phyloP scores from a whole-genome alignment of 2,329 filamentous ascomycete genomes.

The Cercospora sp. region DNA sequence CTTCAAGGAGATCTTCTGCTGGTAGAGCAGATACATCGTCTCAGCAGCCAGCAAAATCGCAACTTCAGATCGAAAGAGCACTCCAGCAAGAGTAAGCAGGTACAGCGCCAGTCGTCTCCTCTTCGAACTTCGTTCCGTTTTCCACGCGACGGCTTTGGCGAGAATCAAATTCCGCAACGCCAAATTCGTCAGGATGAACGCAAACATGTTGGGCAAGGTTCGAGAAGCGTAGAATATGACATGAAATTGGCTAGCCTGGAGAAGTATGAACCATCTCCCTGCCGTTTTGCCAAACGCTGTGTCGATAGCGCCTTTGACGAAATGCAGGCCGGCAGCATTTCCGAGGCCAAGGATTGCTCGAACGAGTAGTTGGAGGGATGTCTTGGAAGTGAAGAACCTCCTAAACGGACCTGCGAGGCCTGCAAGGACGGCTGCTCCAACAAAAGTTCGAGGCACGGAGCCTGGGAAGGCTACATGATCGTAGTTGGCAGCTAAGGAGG shows the following conservation, averaged over 20 bases:
- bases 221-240: slow-evolving; percentile 88
- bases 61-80: slow-evolving; percentile 87
- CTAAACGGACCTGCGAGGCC: slow-evolving; percentile 69
- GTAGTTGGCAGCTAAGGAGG: slow-evolving; percentile 58
- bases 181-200: slow-evolving; percentile 75
- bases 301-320: slow-evolving; percentile 64
- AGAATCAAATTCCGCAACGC: slow-evolving; percentile 58
- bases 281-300: slow-evolving; percentile 67
- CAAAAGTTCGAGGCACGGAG: slow-evolving; percentile 85
- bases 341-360: slow-evolving; percentile 74
- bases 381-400: slow-evolving; percentile 55
- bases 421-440: slow-evolving; percentile 76
- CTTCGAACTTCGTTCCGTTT: slow-evolving; percentile 40
- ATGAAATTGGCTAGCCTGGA: slow-evolving; percentile 87
- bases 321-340: slow-evolving; percentile 69
- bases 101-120: slow-evolving; percentile 66
- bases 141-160: slow-evolving; percentile 43
- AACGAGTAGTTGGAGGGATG: slow-evolving; percentile 63
- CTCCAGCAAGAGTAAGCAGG: slow-evolving; percentile 74
- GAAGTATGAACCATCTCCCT: slow-evolving; percentile 74
- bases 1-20: slow-evolving; percentile 55
- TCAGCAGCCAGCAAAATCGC: slow-evolving; percentile 74
- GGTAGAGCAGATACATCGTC: slow-evolving; percentile 63
- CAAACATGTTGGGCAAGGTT: slow-evolving; percentile 94
- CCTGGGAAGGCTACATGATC: slow-evolving; percentile 91